Percentiles rank a stretch among this genome's conserved stretches.
Evolutionary conservation across 2,329 filamentous ascomycete genomes (phyloP).

Genomic region (Cytospora piceicola): DNA sequence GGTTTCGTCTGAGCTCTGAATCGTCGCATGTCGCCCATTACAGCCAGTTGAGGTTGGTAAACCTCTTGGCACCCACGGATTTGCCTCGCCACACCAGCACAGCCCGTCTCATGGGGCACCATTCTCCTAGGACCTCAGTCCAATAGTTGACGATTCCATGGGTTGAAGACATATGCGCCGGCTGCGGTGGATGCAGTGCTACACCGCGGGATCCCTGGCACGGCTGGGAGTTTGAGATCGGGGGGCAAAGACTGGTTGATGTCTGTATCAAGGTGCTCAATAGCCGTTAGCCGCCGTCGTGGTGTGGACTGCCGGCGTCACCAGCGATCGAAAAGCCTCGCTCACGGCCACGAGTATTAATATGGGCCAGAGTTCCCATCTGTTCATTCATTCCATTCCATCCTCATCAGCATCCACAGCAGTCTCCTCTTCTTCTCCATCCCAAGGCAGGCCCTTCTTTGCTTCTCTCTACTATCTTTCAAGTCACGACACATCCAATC

Average conservation of each 20-base stretch:
- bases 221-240: neutral
- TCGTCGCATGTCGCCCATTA: slow-evolving; percentile 26
- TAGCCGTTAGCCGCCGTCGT: slow-evolving; percentile 1
- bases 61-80: slow-evolving; percentile 12
- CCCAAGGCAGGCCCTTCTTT: slow-evolving; percentile 30
- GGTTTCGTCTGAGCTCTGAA: slow-evolving; percentile 28
- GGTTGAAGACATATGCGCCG: no score
- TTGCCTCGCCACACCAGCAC: neutral
- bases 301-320: neutral
- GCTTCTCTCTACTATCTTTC: slow-evolving; percentile 18
- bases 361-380: slow-evolving; percentile 4
- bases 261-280: slow-evolving; percentile 8
- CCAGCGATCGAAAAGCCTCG: neutral
- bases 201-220: neutral
- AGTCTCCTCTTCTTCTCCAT: slow-evolving; percentile 5
- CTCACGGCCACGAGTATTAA: slow-evolving; percentile 17
- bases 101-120: slow-evolving; percentile 6
- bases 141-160: neutral
- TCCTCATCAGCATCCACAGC: slow-evolving; percentile 16
- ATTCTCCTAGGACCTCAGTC: neutral
- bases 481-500: no score
- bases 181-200: neutral
- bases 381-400: neutral
- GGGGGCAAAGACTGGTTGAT: slow-evolving; percentile 10
- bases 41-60: slow-evolving; percentile 16